phyloP scores from a whole-genome alignment of 2,329 filamentous ascomycete species.

The Cladophialophora exuberans region DNA sequence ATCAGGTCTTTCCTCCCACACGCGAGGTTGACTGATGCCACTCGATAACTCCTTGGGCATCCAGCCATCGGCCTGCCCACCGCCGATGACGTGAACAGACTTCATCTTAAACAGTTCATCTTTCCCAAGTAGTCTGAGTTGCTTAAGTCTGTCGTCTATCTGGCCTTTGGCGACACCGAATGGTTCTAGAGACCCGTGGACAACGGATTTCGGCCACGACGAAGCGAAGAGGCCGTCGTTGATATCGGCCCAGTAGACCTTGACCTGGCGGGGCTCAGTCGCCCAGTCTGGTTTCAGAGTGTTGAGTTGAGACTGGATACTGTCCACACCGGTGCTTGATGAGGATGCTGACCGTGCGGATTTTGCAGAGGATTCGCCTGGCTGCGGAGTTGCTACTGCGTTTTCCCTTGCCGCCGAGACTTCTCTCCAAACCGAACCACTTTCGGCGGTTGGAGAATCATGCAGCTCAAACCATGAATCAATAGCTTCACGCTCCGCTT shows the following conservation, averaged over 20 bases:
- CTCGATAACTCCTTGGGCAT: conserved; percentile 12
- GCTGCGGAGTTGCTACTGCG: conserved; percentile 4
- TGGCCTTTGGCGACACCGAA: conserved; percentile 26
- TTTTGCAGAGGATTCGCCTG: background rate
- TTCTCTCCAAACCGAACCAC: conserved; percentile 16
- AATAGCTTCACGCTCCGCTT: conserved; percentile 21
- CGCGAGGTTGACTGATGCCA: conserved; percentile 3
- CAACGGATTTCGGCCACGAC: conserved; percentile 47
- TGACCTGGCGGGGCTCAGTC: conserved; percentile 39
- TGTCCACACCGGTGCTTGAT: background rate
- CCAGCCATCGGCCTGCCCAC: conserved; percentile 23
- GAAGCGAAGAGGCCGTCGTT: conserved; percentile 54
- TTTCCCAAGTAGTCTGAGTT: too few relatives aligned
- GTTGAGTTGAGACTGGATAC: background rate
- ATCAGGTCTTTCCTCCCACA: conserved; percentile 3
- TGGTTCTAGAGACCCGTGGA: conserved; percentile 46
- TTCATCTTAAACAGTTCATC: too few relatives aligned
- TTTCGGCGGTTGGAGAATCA: conserved; percentile 13
- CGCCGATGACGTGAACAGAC: conserved; percentile 25
- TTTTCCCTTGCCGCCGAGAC: conserved; percentile 17
- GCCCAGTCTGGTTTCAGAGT: conserved; percentile 31
- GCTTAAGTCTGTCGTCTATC: too few relatives aligned
- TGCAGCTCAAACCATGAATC: conserved; percentile 20
- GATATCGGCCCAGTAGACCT: conserved; percentile 51
- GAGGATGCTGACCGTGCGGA: background rate